Evolutionary conservation across 495 filamentous ascomycete genomes (phyloP).

Genomic region (Letharia lupina): DNA sequence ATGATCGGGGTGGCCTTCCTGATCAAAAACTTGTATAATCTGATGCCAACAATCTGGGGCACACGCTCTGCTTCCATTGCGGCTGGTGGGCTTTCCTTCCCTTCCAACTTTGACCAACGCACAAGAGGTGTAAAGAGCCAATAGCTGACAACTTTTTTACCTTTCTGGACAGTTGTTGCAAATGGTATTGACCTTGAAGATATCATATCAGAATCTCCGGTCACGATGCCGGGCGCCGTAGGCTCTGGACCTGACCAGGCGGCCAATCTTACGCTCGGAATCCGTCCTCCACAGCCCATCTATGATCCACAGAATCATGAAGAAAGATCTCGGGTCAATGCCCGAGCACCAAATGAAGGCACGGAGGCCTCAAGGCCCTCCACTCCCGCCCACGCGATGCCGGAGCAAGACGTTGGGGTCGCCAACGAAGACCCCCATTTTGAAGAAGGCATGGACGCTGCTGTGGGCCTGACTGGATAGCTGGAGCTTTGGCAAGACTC

Average conservation of each 20-base stretch:
- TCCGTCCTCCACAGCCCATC: conserved; percentile 8
- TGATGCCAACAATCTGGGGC: neutral
- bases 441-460: neutral
- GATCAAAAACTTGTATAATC: neutral
- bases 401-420: neutral
- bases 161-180: neutral
- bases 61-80: neutral
- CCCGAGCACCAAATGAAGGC: neutral
- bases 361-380: neutral
- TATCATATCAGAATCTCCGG: neutral
- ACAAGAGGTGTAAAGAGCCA: neutral
- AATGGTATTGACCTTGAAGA: conserved; percentile 1
- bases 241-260: neutral
- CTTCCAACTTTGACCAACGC: neutral
- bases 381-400: neutral
- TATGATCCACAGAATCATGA: neutral
- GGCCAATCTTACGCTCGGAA: neutral
- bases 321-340: neutral
- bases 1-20: neutral
- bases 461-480: neutral
- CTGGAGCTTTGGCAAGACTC: neutral
- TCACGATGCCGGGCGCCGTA: neutral
- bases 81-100: neutral
- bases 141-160: neutral
- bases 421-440: neutral